Conservation (phyloP, 2,329 filamentous ascomycete species). For the Colletotrichum echinochloae region DNA sequence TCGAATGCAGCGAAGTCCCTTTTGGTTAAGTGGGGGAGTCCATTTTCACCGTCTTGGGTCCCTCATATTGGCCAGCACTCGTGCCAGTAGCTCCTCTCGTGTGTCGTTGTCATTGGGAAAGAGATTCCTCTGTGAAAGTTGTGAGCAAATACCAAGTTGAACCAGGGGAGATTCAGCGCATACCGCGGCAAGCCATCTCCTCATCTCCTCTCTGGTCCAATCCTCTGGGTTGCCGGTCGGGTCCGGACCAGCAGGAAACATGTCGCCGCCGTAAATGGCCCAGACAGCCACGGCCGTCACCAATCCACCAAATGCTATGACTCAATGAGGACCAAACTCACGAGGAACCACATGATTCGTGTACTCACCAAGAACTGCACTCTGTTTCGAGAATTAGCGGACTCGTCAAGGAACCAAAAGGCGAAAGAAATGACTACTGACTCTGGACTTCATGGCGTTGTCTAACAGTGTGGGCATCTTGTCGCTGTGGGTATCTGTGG, state of each 20-base stretch:
- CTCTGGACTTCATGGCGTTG: conserved; percentile 76
- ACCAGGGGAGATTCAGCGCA: conserved; percentile 47
- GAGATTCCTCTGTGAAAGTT: conserved; percentile 56
- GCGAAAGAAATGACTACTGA: conserved; percentile 52
- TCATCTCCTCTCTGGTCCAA: conserved; percentile 86
- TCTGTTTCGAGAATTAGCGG: conserved; percentile 19
- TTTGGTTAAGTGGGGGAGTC: not conserved
- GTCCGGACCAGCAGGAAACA: conserved; percentile 81
- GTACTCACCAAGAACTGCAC: conserved; percentile 35
- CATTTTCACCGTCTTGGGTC: conserved; percentile 46
- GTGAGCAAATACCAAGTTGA: conserved; percentile 37
- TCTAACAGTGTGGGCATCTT: conserved; percentile 78
- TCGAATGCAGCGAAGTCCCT: not conserved
- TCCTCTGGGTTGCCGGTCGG: conserved; percentile 77
- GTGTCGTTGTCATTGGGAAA: conserved; percentile 58
- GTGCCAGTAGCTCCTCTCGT: conserved; percentile 59
- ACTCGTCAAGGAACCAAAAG: not conserved
- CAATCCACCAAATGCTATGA: conserved; percentile 80
- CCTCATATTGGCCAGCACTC: conserved; percentile 62
- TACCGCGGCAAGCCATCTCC: conserved; percentile 84
- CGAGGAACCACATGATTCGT: too few relatives aligned
- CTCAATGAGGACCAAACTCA: not conserved
- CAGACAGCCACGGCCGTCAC: conserved; percentile 85
- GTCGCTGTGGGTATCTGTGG: conserved; percentile 22
- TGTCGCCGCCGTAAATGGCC: conserved; percentile 86